Base-by-base conservation (phyloP, 2,329 filamentous ascomycete species). In the Neodidymelliopsis sp. region DNA sequence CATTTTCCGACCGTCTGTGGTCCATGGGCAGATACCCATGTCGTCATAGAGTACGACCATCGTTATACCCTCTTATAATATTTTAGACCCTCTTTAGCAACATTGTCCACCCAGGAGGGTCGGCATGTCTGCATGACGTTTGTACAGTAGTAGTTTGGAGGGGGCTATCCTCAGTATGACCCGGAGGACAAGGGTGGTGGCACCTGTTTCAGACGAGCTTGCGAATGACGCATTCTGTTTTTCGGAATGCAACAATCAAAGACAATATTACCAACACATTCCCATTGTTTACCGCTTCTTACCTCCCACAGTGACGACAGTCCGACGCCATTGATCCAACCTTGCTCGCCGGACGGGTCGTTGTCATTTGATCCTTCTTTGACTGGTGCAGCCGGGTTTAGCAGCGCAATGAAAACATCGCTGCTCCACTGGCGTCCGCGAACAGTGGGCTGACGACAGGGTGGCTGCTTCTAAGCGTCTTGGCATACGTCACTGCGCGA, bases 61-160 rank as follows among this genome's bases (percentile, higher is more conserved):
- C 67, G 63, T 57, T 71, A 69, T 64, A 66, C 57, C 54, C 57
- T 58, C 66, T 64, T 70, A 69, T 44, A 44, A 70, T 70, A 52
- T 64, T 68, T 68, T 72, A 70, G 65, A 72, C 67, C 50, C 66
- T 72, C 69, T 37, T 62, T 71, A 56, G 66, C 63, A 61, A 37
- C 58, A 52, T 39, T 18, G 40, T 49, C 2, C 34, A 36, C 24
- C 34, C 30, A 29, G 41, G 29, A 40, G 51, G 44, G 57, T 49
- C 45, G 45, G 31, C 27, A 45, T 50, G 59, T 59, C 48, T 55
- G 65, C 63, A 69, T 63, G 57, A 68, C 62, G 50, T 59, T 71
- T 71, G 67, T 72, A 72, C 56, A 70, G 59, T 56, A 70, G 59
- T 72, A 69, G 53, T 46, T 40, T 53, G 41, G 51, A 52, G 45